Conservation (phyloP, 2,329 filamentous ascomycete genomes). For the Aspergillus neoniger region DNA sequence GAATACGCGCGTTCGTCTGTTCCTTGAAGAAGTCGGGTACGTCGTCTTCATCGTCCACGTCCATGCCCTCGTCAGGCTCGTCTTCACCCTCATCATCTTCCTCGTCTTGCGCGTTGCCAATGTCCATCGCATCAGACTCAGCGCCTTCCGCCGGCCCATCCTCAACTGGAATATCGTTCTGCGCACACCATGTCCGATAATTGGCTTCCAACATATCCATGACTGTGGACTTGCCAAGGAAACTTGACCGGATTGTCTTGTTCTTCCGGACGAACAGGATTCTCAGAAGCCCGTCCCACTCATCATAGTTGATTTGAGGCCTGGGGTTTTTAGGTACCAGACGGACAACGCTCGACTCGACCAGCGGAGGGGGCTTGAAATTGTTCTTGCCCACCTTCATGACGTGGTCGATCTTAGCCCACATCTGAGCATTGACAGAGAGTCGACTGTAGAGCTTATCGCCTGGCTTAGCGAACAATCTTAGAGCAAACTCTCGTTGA, state of each 20-base stretch:
- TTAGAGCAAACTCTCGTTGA: slow-evolving; percentile 89
- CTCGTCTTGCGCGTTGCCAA: slow-evolving; percentile 35
- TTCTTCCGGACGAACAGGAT: slow-evolving; percentile 88
- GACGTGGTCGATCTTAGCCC: slow-evolving; percentile 69
- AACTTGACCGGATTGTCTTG: slow-evolving; percentile 80
- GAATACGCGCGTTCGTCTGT: slow-evolving; percentile 37
- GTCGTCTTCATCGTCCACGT: slow-evolving; percentile 61
- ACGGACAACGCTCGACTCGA: slow-evolving; percentile 87
- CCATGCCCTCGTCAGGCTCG: slow-evolving; percentile 53
- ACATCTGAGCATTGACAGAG: slow-evolving; percentile 92
- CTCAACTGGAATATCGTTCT: slow-evolving; percentile 78
- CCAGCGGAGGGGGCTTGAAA: slow-evolving; percentile 90
- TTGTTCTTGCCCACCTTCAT: slow-evolving; percentile 97
- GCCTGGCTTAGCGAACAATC: slow-evolving; percentile 82
- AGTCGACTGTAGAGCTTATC: slow-evolving; percentile 90
- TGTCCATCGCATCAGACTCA: slow-evolving; percentile 40
- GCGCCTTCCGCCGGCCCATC: slow-evolving; percentile 55
- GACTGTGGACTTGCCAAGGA: slow-evolving; percentile 77
- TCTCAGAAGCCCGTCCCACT: slow-evolving; percentile 88
- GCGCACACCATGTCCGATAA: slow-evolving; percentile 85
- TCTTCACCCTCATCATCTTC: slow-evolving; percentile 49
- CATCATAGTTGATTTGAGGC: slow-evolving; percentile 87
- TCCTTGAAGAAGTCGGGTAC: slow-evolving; percentile 84
- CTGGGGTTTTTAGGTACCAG: slow-evolving; percentile 84
- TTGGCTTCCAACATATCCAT: slow-evolving; percentile 82